phyloP scores from a whole-genome alignment of 2,329 filamentous ascomycete genomes.

The Coniella vitis region DNA sequence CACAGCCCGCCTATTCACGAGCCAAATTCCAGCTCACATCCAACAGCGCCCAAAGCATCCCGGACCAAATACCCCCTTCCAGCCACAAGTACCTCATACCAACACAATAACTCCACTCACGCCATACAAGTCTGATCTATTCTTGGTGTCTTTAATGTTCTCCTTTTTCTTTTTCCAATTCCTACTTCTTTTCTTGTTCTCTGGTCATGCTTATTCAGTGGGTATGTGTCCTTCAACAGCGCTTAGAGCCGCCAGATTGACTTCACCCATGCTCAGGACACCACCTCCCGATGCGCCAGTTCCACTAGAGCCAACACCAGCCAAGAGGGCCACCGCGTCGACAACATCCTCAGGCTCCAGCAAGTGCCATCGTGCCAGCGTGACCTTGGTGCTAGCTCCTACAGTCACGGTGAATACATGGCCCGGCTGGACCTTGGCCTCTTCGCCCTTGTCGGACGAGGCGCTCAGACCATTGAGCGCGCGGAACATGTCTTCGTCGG shows the following conservation, averaged over 20 bases:
- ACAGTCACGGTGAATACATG: slow-evolving; percentile 88
- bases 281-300: slow-evolving; percentile 25
- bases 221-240: slow-evolving; percentile 48
- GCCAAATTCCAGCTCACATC: too few species aligned
- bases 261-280: slow-evolving; percentile 39
- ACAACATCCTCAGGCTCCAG: slow-evolving; percentile 86
- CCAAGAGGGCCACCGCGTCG: slow-evolving; percentile 53
- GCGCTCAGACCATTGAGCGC: slow-evolving; percentile 57
- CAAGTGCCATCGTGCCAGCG: slow-evolving; percentile 82
- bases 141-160: background rate
- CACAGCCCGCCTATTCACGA: too few species aligned
- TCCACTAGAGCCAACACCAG: slow-evolving; percentile 32
- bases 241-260: slow-evolving; percentile 50
- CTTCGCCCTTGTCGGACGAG: slow-evolving; percentile 43
- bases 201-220: background rate
- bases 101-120: too few species aligned
- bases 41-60: too few species aligned
- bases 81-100: too few species aligned
- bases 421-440: slow-evolving; percentile 51
- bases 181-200: background rate
- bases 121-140: background rate
- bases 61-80: too few species aligned
- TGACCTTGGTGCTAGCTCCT: slow-evolving; percentile 86
- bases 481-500: slow-evolving; percentile 95
- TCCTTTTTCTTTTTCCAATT: background rate